Evolutionary conservation across 2,329 filamentous ascomycete genomes (phyloP).

Genomic region (Claviceps capensis): DNA sequence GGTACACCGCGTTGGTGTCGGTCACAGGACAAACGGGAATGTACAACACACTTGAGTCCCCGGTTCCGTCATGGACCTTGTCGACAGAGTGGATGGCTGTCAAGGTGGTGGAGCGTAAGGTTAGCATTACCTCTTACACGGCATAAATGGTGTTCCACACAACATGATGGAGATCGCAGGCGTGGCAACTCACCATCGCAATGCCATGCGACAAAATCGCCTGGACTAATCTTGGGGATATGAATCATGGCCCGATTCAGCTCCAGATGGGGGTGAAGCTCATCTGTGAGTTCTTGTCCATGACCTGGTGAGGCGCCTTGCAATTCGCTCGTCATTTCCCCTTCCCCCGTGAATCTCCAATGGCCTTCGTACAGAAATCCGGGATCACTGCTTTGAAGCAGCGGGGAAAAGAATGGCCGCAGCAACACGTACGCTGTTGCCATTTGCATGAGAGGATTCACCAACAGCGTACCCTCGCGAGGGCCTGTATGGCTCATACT

Average conservation of each 20-base stretch:
- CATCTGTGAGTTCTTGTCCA: constrained; percentile 53
- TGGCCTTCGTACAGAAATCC: constrained; percentile 38
- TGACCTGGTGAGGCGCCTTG: constrained; percentile 59
- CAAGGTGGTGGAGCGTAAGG: not conserved
- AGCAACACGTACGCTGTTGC: constrained; percentile 71
- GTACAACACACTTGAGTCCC: constrained; percentile 75
- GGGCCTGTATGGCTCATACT: constrained; percentile 61
- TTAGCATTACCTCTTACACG: not conserved
- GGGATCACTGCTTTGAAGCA: constrained; percentile 12
- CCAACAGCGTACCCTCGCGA: constrained; percentile 64
- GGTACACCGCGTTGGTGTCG: constrained; percentile 56
- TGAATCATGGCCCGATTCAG: constrained; percentile 55
- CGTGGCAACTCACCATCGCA: constrained; percentile 42
- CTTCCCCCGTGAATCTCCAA: constrained; percentile 40
- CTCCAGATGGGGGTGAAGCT: constrained; percentile 60
- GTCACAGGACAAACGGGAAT: constrained; percentile 80
- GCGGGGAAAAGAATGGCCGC: constrained; percentile 64
- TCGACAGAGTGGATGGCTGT: constrained; percentile 68
- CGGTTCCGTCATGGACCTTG: constrained; percentile 53
- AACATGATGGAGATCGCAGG: not conserved
- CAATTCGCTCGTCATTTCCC: constrained; percentile 41
- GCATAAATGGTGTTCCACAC: not conserved
- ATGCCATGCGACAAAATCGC: constrained; percentile 76
- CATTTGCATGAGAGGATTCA: constrained; percentile 64
- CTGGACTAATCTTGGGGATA: constrained; percentile 53